Evolutionary conservation across 768 basidiomycete species (phyloP), one percentile per base, ranked within the genome.

Genomic region (Naematelia encephala): DNA sequence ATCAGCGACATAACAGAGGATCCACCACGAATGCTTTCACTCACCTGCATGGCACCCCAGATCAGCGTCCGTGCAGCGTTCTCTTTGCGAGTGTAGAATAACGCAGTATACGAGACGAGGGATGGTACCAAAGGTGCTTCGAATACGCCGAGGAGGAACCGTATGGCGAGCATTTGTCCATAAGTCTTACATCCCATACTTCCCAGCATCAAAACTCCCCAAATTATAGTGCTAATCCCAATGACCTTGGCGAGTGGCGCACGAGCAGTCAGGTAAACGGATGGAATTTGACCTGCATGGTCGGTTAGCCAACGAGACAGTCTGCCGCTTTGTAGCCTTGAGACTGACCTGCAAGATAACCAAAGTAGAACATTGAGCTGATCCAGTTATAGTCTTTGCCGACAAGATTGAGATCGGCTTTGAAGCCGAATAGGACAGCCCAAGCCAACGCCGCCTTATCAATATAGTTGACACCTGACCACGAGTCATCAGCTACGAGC

Each of bases 401-500:
- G 5, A 46, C 51, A 16, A 66, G 53, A 19, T 51, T 30, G 12
- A 66, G 54, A 11, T 46, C 61, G 12, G 34, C 50, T 39, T 56
- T 29, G 34, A 59, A 59, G 11, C 75, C 75, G 52, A 77, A 78
- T 4, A 78, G 63, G 49, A 74, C 73, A 8, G 75, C 77, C 57
- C 74, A 75, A 54, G 71, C 72, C 19, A 79, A 66, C 29, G 77
- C 75, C 0, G 76, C 74, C 67, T 78, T 78, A 50, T 78, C 77
- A 47, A 77, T 39, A 16, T 39, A 43, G 25, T 46, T 48, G 2
- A 48, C 21, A 21, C 46, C 46, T 48, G 46, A 13, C 21, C 46
- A 48, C 1, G 21, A 11, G 46, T 48, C 46, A 48, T 11, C 5
- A 25, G 2, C 5, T 39, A 16, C 34, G 34, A 48, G 46, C 21